These are phyloP conservation scores for Chytriomyces sp. DNA, from an alignment of 192 early-diverging fungal species.

Conservation along the genomic window DNA sequence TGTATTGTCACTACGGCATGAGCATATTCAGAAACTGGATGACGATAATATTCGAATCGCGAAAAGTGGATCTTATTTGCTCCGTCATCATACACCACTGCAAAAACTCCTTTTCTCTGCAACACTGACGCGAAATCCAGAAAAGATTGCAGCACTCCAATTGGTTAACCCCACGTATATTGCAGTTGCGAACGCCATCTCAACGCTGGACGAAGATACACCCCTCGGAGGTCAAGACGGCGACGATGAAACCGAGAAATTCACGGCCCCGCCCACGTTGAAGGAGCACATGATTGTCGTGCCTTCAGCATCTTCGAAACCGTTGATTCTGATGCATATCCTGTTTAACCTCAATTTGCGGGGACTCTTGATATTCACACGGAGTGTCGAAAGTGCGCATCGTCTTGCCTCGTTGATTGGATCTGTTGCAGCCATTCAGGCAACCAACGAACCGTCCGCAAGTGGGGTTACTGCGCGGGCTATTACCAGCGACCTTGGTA, in stretches of 20 bases:
- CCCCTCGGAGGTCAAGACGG: conserved; percentile 23
- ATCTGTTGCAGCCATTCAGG: not conserved
- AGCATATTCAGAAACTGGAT: conserved; percentile 22
- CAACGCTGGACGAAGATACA: conserved; percentile 17
- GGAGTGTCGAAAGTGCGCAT: conserved; percentile 89
- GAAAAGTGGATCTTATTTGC: not conserved
- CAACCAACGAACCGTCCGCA: not conserved
- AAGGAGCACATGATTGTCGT: conserved; percentile 76
- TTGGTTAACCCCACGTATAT: conserved; percentile 85
- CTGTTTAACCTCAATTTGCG: conserved; percentile 67
- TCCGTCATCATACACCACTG: conserved; percentile 53
- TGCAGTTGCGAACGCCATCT: conserved; percentile 54
- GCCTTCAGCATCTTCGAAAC: conserved; percentile 71
- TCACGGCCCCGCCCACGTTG: conserved; percentile 60
- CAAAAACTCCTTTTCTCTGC: conserved; percentile 97
- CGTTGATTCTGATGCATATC: conserved; percentile 82
- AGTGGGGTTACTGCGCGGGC: conserved; percentile 26
- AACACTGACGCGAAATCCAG: conserved; percentile 91
- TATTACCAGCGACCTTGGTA: conserved; percentile 44
- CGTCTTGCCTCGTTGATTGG: conserved; percentile 61
- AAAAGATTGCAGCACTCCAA: conserved; percentile 84
- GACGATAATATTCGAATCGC: not conserved
- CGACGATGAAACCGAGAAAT: conserved; percentile 41
- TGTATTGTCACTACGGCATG: conserved; percentile 31
- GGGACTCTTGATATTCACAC: conserved; percentile 80